phyloP scores from a whole-genome alignment of 2,329 filamentous ascomycete genomes.

The Chlorencoelia australis region DNA sequence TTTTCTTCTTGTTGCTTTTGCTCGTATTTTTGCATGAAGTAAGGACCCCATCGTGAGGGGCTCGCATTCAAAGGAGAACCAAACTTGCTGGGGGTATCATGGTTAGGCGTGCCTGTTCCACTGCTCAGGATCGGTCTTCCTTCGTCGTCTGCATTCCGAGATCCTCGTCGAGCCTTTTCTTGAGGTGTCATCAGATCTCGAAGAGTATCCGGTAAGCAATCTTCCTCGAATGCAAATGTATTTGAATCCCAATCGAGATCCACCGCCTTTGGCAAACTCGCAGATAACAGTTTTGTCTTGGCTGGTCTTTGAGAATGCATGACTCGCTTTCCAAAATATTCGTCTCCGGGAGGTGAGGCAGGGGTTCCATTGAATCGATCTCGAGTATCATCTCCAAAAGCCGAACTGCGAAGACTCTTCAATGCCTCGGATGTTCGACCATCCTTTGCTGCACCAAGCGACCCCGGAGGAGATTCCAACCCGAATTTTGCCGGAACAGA shows the following conservation, averaged over 20 bases:
- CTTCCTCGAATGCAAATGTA: constrained; percentile 76
- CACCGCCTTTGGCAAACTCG: constrained; percentile 53
- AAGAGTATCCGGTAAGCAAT: constrained; percentile 68
- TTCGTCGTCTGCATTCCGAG: constrained; percentile 46
- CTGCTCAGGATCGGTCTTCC: constrained; percentile 31
- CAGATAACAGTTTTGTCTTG: constrained; percentile 57
- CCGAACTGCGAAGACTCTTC: constrained; percentile 55
- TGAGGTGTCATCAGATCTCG: constrained; percentile 57
- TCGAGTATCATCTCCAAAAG: constrained; percentile 49
- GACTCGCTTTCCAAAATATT: constrained; percentile 60
- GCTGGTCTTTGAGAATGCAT: constrained; percentile 59
- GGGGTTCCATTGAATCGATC: constrained; percentile 49
- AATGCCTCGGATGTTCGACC: constrained; percentile 52
- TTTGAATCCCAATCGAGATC: constrained; percentile 51
- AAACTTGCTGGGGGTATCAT: constrained; percentile 43
- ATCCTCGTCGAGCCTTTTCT: constrained; percentile 56
- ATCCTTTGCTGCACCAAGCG: constrained; percentile 53
- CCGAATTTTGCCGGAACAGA: constrained; percentile 90
- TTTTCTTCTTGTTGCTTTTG: constrained; percentile 37
- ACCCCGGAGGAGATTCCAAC: constrained; percentile 73
- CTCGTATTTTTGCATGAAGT: constrained; percentile 50
- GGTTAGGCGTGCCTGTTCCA: constrained; percentile 32
- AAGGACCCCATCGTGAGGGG: constrained; percentile 50
- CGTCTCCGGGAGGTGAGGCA: constrained; percentile 38
- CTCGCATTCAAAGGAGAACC: constrained; percentile 50